Base-by-base conservation (phyloP, 352 stramenopile species). In the Blastocystis sp. region DNA sequence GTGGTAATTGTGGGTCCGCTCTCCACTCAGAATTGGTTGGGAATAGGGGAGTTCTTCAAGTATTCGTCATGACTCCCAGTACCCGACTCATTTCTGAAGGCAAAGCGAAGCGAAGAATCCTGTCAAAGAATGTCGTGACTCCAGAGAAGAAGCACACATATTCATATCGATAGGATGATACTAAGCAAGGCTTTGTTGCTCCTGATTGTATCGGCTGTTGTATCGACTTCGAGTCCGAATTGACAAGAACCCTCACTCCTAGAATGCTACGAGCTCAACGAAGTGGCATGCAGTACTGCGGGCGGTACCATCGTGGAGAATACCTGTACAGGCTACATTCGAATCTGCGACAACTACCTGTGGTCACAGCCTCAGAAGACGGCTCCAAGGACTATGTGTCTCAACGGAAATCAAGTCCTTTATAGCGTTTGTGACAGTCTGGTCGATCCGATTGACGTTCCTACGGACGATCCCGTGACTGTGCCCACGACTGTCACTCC, bases 391-490 rank as follows among this genome's bases (percentile, higher is more conserved):
- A 63, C 74, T 2, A 70, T 59, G 24, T 85, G 74, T 55, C 61
- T 85, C 24, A 85, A 85, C 70, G 60, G 74, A 13, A 67, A 67
- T 19, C 74, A 85, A 37, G 74, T 85, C 6, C 41, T 85, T 2
- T 45, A 60, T 41, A 67, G 45, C 50, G 74, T 85, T 12, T 85
- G 74, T 50, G n/a, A 62, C 26, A 39, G 19, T 35, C 67, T 69
- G 2, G 24, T 55, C 16, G 63, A 41, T 4, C 35, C 24, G 16
- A 21, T 51, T 12, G 45, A 33, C 13, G 66, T n/a, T 16, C 66
- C 24, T 77, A 51, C 29, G 2, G 63, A 37, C 45, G 6, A 6
- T 16, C 45, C 45, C 45, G 16, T 13, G 4, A 13, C 4, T 55
- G 13, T 13, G 4, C 41, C 41, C 13, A 55, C 41, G 4, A 55